A percentile compares a stretch with the other conserved stretches of the same genome.
phyloP scores from a whole-genome alignment of 495 filamentous ascomycete species.

The Tuber borchii region DNA sequence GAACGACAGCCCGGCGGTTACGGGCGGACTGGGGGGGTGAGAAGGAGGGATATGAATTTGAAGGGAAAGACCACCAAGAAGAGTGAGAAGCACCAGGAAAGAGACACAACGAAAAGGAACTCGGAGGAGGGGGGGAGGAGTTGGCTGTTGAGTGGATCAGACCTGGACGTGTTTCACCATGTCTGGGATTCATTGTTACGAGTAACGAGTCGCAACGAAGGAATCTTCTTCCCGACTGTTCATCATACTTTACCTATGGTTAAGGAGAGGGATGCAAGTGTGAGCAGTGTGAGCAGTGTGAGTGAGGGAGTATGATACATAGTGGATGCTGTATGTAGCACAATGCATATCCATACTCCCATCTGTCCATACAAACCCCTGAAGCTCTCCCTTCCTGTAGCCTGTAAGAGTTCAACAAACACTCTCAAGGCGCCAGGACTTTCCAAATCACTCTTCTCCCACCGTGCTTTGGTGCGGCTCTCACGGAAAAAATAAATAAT shows the following conservation, averaged over 20 bases:
- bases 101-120: neutral
- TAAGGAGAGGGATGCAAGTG: neutral
- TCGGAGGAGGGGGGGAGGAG: slow-evolving; percentile 15
- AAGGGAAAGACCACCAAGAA: neutral
- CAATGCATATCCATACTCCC: slow-evolving; percentile 1
- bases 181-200: slow-evolving; percentile 33
- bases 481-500: slow-evolving; percentile 7
- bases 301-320: slow-evolving; percentile 4
- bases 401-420: neutral
- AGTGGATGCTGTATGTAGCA: neutral
- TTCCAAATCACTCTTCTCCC: neutral
- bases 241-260: slow-evolving; percentile 1
- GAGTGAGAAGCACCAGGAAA: neutral
- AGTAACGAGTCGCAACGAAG: slow-evolving; percentile 5
- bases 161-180: slow-evolving; percentile 31
- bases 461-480: neutral
- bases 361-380: neutral
- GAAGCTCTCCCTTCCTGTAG: neutral
- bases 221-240: neutral
- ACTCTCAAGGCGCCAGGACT: slow-evolving; percentile 1
- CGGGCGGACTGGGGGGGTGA: slow-evolving; percentile 1
- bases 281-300: neutral
- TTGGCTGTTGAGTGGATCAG: slow-evolving; percentile 32
- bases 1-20: slow-evolving; percentile 4
- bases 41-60: neutral